Conservation (phyloP, 257 asterid genomes). For the Solanum okadae region DNA sequence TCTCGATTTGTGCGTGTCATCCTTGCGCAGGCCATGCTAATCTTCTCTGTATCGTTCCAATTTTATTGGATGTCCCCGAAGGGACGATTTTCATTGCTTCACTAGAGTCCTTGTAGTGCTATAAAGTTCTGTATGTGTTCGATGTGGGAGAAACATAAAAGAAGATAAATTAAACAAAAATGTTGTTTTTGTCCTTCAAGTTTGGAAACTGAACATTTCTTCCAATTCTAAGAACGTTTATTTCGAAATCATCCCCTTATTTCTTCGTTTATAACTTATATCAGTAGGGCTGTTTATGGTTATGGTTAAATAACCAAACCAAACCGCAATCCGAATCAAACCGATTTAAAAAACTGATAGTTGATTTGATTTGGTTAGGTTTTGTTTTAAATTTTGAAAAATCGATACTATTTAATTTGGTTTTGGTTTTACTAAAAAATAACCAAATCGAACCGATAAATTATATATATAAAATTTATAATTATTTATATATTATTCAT, state of each 20-base stretch:
- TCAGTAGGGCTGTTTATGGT: no score
- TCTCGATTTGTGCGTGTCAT: slow-evolving; percentile 9
- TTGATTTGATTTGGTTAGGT: no score
- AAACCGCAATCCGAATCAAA: no score
- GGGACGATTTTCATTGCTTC: fast-evolving
- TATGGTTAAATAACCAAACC: no score
- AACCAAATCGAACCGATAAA: no score
- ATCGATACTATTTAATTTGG: no score
- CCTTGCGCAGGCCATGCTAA: slow-evolving; percentile 13
- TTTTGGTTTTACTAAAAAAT: no score
- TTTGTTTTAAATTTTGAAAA: no score
- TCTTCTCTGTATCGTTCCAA: neutral
- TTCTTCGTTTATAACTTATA: neutral
- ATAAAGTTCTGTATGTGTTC: neutral
- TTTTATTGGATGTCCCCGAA: neutral
- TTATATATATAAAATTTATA: no score
- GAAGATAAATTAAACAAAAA: neutral
- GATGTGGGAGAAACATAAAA: neutral
- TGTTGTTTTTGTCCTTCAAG: neutral
- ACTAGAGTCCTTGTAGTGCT: fast-evolving
- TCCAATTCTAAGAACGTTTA: neutral
- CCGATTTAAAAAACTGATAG: no score
- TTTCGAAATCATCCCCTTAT: neutral
- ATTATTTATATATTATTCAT: no score
- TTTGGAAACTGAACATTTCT: neutral